Base-by-base conservation (phyloP, 2,329 filamentous ascomycete species). In the Neurospora crassa region DNA sequence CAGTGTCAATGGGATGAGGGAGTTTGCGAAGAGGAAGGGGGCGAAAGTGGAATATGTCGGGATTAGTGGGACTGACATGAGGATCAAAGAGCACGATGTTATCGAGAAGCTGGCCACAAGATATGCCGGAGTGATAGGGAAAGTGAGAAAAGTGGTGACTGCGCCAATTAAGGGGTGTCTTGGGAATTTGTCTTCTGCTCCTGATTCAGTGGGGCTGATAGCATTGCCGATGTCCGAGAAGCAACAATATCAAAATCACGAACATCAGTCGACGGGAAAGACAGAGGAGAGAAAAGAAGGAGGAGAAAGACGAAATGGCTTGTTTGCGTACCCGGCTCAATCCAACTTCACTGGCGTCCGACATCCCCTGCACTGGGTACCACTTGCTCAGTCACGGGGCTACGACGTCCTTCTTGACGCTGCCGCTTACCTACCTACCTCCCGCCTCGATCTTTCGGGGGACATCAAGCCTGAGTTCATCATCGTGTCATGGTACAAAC, bases 291-390 rank as follows among this genome's bases (percentile, higher is more conserved):
- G 11, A 40, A 3, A 5, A 14, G 4, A 2, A n/a, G 59, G 37
- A 1, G 20, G 34, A 8, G 34, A 63, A 29, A 24, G 18, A 12
- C 53, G 45, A 59, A 76, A 68, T 20, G 80, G 81, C 8, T 76
- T 84, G 20, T 83, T 84, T 72, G 82, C 82, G 3, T 84, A 82
- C 74, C 83, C 83, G 3, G 83, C 82, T 0, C 83, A 84, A 74
- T 83, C 81, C 72, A 84, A 84, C 73, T 83, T 84, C 70, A 80
- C 77, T 68, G 82, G 83, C 41, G 82, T 82, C 3, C 79, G 80
- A 0, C 82, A 84, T 67, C 80, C 82, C 16, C 76, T 84, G 0
- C 74, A 75, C 0, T 83, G 80, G 81, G 73, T 82, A 0, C 53
- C 69, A 1, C 71, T 78, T 18, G 82, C 81, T 2, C 82, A 83